phyloP scores from a whole-genome alignment of 352 stramenopile genomes.

The Globisporangium paroecandrum region DNA sequence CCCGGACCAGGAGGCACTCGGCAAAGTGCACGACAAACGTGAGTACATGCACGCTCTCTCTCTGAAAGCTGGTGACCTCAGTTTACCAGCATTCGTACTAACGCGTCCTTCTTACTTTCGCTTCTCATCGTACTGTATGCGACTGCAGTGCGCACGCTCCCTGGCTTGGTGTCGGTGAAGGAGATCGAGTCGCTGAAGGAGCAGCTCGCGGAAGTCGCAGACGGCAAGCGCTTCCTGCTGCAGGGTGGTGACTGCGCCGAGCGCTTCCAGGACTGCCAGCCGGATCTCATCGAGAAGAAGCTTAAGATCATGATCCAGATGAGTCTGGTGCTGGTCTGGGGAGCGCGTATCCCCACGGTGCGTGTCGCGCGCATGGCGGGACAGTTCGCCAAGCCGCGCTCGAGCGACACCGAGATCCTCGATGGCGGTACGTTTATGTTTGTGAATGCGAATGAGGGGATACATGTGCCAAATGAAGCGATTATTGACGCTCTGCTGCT shows the following conservation, averaged over 20 bases:
- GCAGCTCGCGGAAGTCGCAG: slow-evolving; percentile 91
- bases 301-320: slow-evolving; percentile 97
- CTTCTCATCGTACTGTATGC: not conserved
- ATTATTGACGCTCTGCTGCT: not conserved
- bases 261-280: slow-evolving; percentile 92
- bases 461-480: not conserved
- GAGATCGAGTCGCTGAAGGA: slow-evolving; percentile 92
- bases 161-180: slow-evolving; percentile 94
- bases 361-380: slow-evolving; percentile 97
- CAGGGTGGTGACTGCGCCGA: slow-evolving; percentile 99
- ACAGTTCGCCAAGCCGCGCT: slow-evolving; percentile 98
- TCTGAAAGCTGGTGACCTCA: not conserved
- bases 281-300: slow-evolving; percentile 88
- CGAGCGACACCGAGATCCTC: slow-evolving; percentile 91
- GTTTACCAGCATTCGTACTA: not conserved
- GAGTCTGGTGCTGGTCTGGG: slow-evolving; percentile 97
- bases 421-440: slow-evolving; percentile 62
- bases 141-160: slow-evolving; percentile 64
- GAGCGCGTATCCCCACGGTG: slow-evolving; percentile 95
- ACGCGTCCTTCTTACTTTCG: slow-evolving; percentile 32
- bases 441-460: not conserved
- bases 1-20: slow-evolving; percentile 65
- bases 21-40: slow-evolving; percentile 67
- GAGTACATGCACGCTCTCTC: slow-evolving; percentile 10
- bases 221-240: slow-evolving; percentile 96